Conservation (phyloP, 805 yeast species). For the Metschnikowia gelsemii region DNA sequence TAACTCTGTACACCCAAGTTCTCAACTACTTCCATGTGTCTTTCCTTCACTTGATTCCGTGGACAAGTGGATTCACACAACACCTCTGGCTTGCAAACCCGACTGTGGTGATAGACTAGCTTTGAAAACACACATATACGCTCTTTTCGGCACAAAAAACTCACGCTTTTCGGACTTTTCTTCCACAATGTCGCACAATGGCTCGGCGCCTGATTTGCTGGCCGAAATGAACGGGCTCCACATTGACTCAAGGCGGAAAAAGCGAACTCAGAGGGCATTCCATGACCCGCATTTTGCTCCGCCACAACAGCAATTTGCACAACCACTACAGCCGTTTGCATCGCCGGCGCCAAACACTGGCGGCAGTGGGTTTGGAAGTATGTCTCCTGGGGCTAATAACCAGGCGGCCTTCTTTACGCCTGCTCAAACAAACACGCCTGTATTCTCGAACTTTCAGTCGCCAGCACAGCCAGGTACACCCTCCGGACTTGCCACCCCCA, state of each 20-base stretch:
- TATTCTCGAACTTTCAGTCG: no score
- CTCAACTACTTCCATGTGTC: no score
- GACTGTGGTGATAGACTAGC: no score
- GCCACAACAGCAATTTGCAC: constrained; percentile 6
- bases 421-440: constrained; percentile 7
- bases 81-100: no score
- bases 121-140: no score
- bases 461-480: no score
- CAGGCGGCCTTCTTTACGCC: constrained; percentile 9
- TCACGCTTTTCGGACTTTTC: not conserved
- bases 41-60: no score
- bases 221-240: constrained; percentile 15
- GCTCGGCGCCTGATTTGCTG: constrained; percentile 14
- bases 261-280: constrained; percentile 20
- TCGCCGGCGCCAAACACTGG: constrained; percentile 1
- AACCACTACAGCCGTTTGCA: constrained; percentile 5
- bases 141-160: not conserved
- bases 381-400: not conserved
- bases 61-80: no score
- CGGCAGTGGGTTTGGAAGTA: not conserved
- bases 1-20: no score
- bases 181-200: constrained; percentile 7
- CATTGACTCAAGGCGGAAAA: constrained; percentile 15
- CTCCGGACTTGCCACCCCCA: no score
- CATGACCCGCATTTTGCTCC: constrained; percentile 13